Base-by-base conservation (phyloP, 805 yeast species). In the Saturnispora quitensis region DNA sequence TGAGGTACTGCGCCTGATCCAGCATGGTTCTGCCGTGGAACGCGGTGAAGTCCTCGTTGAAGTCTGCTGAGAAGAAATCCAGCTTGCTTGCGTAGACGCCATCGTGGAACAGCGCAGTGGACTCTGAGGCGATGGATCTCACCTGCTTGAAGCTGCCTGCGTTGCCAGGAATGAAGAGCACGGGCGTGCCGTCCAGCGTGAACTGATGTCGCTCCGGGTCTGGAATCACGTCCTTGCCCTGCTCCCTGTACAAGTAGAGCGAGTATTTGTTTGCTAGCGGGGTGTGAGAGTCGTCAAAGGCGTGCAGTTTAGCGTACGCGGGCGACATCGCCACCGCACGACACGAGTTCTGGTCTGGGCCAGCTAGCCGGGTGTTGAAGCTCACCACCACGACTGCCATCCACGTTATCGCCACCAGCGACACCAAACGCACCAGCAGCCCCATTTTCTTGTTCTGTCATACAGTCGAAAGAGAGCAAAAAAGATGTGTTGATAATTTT, bases 21-120 rank as follows among this genome's bases (percentile, higher is more conserved):
- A 89, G 68, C 74, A 93, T 73, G 3, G 98, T 90, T 58, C 91
- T 75, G 0, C 99, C 99, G 66, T 91, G 97, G 66, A 91, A 87
- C 0, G 98, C 98, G 1, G 97, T 89, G 59, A 89, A 83, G 62
- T 93, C 98, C 67, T 90, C 98, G 62, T 90, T 89, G 70, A 91
- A 93, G 65, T 91, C 96, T 1, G 95, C 95, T 1, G 95, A 74
- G 64, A 89, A 91, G 65, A 90, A 86, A 65, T 93, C 99, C 50
- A 88, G 70, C 56, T 78, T 80, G 49, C 70, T 64, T 2, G 70
- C 67, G 33, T 65, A 61, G 8, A 64, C 12, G 24, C 17, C 20
- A 51, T 63, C 58, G 56, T 70, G 75, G 58, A 71, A 83, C 3
- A 77, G 58, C 42, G 74, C 73, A 1, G 96, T 76, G 24, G 86